These are phyloP conservation scores for Ustilago lituana DNA, from an alignment of 1,284 basidiomycete species.

Conservation along the genomic window DNA sequence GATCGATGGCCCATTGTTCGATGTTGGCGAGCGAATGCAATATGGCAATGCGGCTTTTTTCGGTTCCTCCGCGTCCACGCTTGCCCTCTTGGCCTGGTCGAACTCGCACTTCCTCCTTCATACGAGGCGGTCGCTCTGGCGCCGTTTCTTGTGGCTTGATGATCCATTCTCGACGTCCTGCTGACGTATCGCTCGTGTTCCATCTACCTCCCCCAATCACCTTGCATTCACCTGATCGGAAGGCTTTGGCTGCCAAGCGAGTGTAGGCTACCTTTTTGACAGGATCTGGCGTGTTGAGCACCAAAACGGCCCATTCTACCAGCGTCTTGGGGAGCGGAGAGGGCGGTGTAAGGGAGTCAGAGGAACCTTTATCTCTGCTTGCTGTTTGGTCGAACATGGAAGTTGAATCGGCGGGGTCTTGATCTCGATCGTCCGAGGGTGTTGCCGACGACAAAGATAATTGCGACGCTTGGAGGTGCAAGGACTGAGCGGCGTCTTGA, in stretches of 20 bases:
- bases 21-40: slow-evolving; percentile 86
- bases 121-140: slow-evolving; percentile 76
- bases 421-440: slow-evolving; percentile 18
- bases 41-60: slow-evolving; percentile 78
- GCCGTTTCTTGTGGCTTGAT: slow-evolving; percentile 68
- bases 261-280: slow-evolving; percentile 79
- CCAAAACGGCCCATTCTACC: slow-evolving; percentile 79
- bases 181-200: slow-evolving; percentile 13
- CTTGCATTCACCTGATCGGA: slow-evolving; percentile 76
- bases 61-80: slow-evolving; percentile 71
- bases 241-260: slow-evolving; percentile 75
- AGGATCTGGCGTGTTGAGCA: slow-evolving; percentile 78
- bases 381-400: neutral
- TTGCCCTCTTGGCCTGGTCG: slow-evolving; percentile 75
- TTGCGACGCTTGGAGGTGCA: slow-evolving; percentile 29
- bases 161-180: slow-evolving; percentile 32
- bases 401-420: neutral
- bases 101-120: slow-evolving; percentile 71
- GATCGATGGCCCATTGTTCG: slow-evolving; percentile 80
- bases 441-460: slow-evolving; percentile 31
- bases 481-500: slow-evolving; percentile 26
- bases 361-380: neutral
- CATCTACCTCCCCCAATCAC: slow-evolving; percentile 72
- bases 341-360: slow-evolving; percentile 27
- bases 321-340: slow-evolving; percentile 70